Evolutionary conservation across 768 basidiomycete species (phyloP), one percentile per base, ranked within the genome.

Genomic region (Naematelia encephala): DNA sequence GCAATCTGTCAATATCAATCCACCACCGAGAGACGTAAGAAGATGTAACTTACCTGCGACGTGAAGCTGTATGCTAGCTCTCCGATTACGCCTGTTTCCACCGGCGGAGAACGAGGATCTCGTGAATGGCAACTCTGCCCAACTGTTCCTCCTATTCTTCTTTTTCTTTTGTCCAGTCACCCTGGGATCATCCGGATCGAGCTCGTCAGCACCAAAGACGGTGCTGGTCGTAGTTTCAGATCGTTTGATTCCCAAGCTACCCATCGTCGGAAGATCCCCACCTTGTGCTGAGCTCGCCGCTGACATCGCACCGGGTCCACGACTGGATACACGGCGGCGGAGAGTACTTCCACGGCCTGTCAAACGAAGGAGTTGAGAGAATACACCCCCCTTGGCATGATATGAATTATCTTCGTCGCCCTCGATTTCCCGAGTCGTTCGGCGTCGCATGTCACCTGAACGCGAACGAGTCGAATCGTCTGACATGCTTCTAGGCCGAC

Each of bases 141-240:
- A 43, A 60, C 56, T 58, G 27, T 51, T 66, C 50, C 67, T 60
- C 25, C 62, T 39, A 3, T 49, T 57, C 26, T 59, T 79, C 59
- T 78, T 78, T 53, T 80, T 80, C 63, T 75, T 80, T 27, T 82
- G 74, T 4, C 86, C 86, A 45, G 85, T 88, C 22, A 88, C 78
- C 44, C 82, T 80, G 51, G 87, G 87, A 74, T 90, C 88, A 63
- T 90, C 87, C 16, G 84, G 82, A 69, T 90, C 89, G 39, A 87
- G 75, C 5, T 72, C 70, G 14, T 64, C 67, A 3, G 52, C 60
- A 5, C 61, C 61, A 25, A 45, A 61, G 1, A 59, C 50, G 0
- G 63, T 62, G 16, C 46, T 39, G 13, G 67, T 54, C 8, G 25
- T 42, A 27, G 59, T 61, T 16, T 61, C 54, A 4, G 51, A 23